Evolutionary conservation across 192 early-diverging fungal genomes (phyloP), one percentile per base, ranked within the genome.

Genomic region (Coemansia sp.): DNA sequence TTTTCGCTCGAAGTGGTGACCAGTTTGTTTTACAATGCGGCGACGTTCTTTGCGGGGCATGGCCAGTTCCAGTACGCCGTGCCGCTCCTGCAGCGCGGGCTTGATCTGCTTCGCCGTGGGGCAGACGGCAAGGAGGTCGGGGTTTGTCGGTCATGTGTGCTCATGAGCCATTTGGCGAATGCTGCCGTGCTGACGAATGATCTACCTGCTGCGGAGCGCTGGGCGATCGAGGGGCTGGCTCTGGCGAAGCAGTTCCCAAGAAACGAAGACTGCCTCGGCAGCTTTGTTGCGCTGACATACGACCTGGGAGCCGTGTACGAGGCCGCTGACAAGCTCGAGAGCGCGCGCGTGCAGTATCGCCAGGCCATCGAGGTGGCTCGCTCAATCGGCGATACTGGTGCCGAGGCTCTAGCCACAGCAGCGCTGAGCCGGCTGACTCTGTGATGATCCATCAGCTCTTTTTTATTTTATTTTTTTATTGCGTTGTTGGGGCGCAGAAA

Each of bases 121-220:
- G 62, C 71, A 3, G 76, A 77, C 6, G 76, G 76, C 39, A 66
- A 51, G 40, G 71, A 83, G 40, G 29, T 53, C 5, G 39, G 37
- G 37, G 72, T 77, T 4, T 83, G 80, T 47, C 40, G 76, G 22
- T 77, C 80, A 35, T 71, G 71, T 59, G 43, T 77, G 17, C 61
- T 83, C 42, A 77, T 83, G 75, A 83, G 75, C 74, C 80, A 83
- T 35, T 42, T 83, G 65, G 80, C 76, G 45, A 83, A 83, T 19
- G 72, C 72, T 3, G 65, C 71, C 0, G 76, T 74, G n/a, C 51
- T 53, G 61, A 65, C 62, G 19, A 45, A 56, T 2, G 56, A 83
- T 40, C 64, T 73, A 61, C 54, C 65, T 10, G 70, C 60, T 2
- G 76, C 80, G 2, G 75, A 83, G 43, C 70, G 63, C 59, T 69